Conservation (phyloP, 805 yeast species). For the Candida nitratophila region DNA sequence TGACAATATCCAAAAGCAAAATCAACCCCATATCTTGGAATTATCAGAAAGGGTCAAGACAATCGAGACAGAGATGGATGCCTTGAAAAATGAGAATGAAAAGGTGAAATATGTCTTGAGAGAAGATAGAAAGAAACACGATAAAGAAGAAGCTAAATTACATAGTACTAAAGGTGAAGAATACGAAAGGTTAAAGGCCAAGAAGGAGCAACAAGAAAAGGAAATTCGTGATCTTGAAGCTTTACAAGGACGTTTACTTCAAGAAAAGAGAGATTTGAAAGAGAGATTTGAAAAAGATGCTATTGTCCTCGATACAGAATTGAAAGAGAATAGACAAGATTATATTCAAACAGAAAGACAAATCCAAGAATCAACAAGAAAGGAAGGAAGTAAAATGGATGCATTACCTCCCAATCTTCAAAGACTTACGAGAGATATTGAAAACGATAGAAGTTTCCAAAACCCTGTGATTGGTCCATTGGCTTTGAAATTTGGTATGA, state of each 20-base stretch:
- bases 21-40: not conserved
- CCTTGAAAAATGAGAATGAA: not conserved
- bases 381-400: conserved; percentile 1
- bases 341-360: conserved; percentile 6
- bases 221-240: conserved; percentile 9
- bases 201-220: conserved; percentile 11
- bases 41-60: not conserved
- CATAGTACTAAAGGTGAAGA: conserved; percentile 38
- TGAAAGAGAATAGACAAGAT: conserved; percentile 1
- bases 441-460: conserved; percentile 11
- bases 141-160: conserved; percentile 30
- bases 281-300: conserved; percentile 11
- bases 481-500: conserved; percentile 55
- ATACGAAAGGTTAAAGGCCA: conserved; percentile 23
- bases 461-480: conserved; percentile 73
- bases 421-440: not conserved
- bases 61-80: not conserved
- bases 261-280: not conserved
- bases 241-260: not conserved
- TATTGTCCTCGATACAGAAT: not conserved
- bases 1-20: conserved; percentile 5
- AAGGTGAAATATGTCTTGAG: conserved; percentile 4
- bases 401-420: not conserved
- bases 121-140: conserved; percentile 19
- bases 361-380: not conserved